Percentiles rank a stretch among this genome's conserved stretches.
These are phyloP conservation scores for Thyridium curvatum DNA, from an alignment of 2,329 filamentous ascomycete genomes.

Conservation along the genomic window DNA sequence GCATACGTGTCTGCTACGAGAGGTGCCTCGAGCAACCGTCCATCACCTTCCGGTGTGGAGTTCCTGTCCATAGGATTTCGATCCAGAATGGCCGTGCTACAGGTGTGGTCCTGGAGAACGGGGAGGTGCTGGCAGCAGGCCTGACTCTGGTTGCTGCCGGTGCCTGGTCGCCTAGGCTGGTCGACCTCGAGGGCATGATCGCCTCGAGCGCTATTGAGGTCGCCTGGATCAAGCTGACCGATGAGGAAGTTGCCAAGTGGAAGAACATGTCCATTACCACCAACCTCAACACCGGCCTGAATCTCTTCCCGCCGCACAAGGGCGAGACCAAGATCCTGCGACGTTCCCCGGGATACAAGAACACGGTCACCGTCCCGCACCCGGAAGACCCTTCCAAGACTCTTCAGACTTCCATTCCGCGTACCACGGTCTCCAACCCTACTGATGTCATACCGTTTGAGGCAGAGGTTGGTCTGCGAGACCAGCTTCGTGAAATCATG, in stretches of 20 bases:
- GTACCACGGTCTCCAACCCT: constrained; percentile 15
- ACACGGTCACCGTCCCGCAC: constrained; percentile 13
- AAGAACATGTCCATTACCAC: constrained; percentile 20
- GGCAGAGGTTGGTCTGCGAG: constrained; percentile 8
- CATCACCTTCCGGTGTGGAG: constrained; percentile 13
- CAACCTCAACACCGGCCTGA: constrained; percentile 17
- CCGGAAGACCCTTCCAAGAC: constrained; percentile 11
- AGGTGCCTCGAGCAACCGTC: constrained; percentile 10
- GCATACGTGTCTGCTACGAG: constrained; percentile 15
- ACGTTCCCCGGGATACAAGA: constrained; percentile 14
- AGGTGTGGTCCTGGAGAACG: constrained; percentile 12
- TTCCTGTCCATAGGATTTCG: constrained; percentile 6
- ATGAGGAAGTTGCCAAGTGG: constrained; percentile 13
- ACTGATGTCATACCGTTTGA: constrained; percentile 15
- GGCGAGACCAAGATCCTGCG: constrained; percentile 20
- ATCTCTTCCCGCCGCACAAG: constrained; percentile 19
- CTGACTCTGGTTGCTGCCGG: constrained; percentile 13
- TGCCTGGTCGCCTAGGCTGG: constrained; percentile 15
- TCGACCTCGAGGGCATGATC: constrained; percentile 11
- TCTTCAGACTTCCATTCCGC: constrained; percentile 12
- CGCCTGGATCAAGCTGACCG: constrained; percentile 18
- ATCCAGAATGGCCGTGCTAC: not conserved
- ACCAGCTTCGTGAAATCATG: too few relatives aligned
- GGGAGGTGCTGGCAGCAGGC: constrained; percentile 7
- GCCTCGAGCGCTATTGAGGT: constrained; percentile 14